Base-by-base conservation (phyloP, 2,329 filamentous ascomycete genomes). In the Trichoderma sp. region DNA sequence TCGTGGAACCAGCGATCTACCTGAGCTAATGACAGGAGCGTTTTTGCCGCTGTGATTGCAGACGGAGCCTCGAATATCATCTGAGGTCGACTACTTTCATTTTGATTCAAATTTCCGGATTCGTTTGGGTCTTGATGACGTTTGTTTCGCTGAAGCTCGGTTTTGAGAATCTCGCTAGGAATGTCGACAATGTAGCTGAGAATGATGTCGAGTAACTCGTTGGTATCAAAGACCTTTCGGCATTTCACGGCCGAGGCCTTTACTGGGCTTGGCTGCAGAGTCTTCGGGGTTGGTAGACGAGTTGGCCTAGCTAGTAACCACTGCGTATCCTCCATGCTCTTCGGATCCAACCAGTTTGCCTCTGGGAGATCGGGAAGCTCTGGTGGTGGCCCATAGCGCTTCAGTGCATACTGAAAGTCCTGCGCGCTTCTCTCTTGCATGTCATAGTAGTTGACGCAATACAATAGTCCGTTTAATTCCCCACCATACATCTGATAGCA, bases 1-100 rank as follows among this genome's bases (percentile, higher is more conserved):
- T 57, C 35, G 7, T 65, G n/a, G 27, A 49, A 66, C 63, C 63
- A 66, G 24, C 63, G 53, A 6, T 65, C 62, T 13, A 65, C 62
- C 7, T 57, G 62, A 2, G 62, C 52, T 13, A 47, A n/a, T 4
- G 52, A 65, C n/a, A 57, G 62, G n/a, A 65, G 62, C 1, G 35
- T 35, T 27, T 65, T 27, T 3, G 52, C 33, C 3, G 62, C 62
- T 7, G n/a, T 16, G 4, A 43, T 47, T n/a, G 35, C 52, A 8
- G 62, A 65, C 16, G 52, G 52, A 13, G 52, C 35, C 24, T 65
- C 52, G 8, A 65, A 65, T 21, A 33, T 40, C 24, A 24, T n/a
- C 10, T 19, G 52, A 47, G 7, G 8, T 7, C 33, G 8, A 10
- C 37, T 6, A 4, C 21, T 29, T 6, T 7, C 52, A 49, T 13